phyloP scores from a whole-genome alignment of 2,329 filamentous ascomycete species.

The Phialocephala subalpina region DNA sequence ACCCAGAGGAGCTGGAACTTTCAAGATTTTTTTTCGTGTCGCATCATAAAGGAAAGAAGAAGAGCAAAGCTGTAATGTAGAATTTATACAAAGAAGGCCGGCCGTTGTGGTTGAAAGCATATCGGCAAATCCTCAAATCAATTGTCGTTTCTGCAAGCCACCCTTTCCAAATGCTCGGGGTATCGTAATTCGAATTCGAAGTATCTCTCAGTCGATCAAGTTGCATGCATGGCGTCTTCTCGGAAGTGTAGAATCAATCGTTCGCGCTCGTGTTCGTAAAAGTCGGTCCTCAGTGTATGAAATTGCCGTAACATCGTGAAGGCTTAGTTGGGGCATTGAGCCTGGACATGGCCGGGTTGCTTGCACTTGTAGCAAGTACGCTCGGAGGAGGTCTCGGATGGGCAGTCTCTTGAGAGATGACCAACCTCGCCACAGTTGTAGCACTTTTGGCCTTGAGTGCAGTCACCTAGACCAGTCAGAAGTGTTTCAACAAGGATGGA shows the following conservation, averaged over 20 bases:
- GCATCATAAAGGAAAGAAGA: neutral
- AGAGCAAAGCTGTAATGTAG: conserved; percentile 1
- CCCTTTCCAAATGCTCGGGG: conserved; percentile 43
- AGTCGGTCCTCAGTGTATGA: conserved; percentile 37
- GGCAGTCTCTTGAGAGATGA: conserved; percentile 83
- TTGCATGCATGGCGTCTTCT: conserved; percentile 38
- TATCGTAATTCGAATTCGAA: conserved; percentile 29
- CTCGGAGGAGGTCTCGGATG: conserved; percentile 88
- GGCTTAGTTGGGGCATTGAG: conserved; percentile 84
- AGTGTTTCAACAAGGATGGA: conserved; percentile 4
- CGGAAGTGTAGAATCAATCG: conserved; percentile 37
- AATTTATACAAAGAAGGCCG: conserved; percentile 43
- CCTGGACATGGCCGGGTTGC: conserved; percentile 75
- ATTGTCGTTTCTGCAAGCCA: conserved; percentile 39
- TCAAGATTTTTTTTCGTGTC: neutral
- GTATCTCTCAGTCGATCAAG: conserved; percentile 32
- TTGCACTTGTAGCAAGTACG: conserved; percentile 99
- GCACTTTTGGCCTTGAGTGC: conserved; percentile 99
- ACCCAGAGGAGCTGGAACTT: neutral
- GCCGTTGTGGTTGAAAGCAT: conserved; percentile 24
- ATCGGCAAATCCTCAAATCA: conserved; percentile 42
- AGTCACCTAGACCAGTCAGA: conserved; percentile 68
- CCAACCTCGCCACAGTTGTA: conserved; percentile 98
- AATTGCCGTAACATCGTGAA: conserved; percentile 15
- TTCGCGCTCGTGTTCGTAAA: conserved; percentile 26